These are phyloP conservation scores for Favolaschia claudopus DNA, from an alignment of 768 basidiomycete genomes.

Conservation along the genomic window DNA sequence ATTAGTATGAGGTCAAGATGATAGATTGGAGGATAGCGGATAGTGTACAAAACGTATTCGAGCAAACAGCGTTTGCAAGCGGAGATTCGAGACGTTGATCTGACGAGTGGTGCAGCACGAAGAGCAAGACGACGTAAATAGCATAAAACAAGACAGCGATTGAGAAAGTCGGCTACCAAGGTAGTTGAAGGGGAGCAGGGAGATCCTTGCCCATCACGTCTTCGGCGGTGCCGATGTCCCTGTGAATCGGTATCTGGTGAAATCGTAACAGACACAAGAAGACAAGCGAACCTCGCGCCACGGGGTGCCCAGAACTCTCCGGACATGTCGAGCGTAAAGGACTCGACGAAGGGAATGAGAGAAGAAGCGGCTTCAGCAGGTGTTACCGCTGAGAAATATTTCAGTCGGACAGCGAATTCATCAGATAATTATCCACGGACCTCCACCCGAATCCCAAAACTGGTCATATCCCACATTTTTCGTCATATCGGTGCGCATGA, in stretches of 20 bases:
- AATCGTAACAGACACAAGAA: background rate
- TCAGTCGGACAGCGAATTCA: background rate
- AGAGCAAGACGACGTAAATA: too few species aligned
- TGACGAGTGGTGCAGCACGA: too few species aligned
- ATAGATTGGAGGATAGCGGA: too few species aligned
- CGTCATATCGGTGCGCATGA: conserved; percentile 57
- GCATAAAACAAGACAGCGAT: too few species aligned
- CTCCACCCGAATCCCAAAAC: conserved; percentile 53
- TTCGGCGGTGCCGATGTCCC: conserved; percentile 55
- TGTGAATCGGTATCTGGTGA: too few species aligned
- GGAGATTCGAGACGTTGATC: too few species aligned
- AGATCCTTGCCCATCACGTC: conserved; percentile 48
- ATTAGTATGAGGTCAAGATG: too few species aligned
- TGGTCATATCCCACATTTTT: conserved; percentile 52
- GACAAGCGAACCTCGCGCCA: conserved; percentile 41
- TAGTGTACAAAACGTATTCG: too few species aligned
- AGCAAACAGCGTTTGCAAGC: too few species aligned
- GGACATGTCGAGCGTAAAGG: conserved; percentile 40
- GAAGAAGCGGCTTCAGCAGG: conserved; percentile 50
- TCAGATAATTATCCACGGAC: conserved; percentile 33
- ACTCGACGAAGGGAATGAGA: conserved; percentile 45
- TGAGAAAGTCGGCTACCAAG: conserved; percentile 47
- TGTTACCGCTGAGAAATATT: conserved; percentile 44
- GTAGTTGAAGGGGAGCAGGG: conserved; percentile 47
- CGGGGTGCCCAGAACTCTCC: conserved; percentile 58